phyloP scores from a whole-genome alignment of 106 monocot genomes.

The Phalaenopsis aphrodite region DNA sequence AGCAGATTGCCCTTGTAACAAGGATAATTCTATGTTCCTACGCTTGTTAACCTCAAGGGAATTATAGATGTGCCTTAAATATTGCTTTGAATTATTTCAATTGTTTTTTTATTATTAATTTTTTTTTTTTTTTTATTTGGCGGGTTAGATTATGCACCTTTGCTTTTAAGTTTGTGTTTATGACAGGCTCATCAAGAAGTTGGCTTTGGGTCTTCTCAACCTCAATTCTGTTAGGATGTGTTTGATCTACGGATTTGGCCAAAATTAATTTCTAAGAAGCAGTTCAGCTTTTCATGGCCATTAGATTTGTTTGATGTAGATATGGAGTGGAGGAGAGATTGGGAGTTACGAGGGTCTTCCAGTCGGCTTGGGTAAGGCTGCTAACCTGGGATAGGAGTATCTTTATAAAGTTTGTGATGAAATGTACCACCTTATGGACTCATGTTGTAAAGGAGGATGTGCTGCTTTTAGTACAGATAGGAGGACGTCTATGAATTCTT shows the following conservation, averaged over 20 bases:
- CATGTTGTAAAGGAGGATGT: neutral
- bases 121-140: no score
- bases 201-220: neutral
- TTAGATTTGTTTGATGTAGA: neutral
- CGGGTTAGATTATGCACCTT: neutral
- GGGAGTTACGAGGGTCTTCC: neutral
- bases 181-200: neutral
- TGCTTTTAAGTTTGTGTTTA: neutral
- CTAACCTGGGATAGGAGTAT: no score
- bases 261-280: neutral
- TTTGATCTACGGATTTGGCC: neutral
- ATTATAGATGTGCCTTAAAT: neutral
- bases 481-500: neutral
- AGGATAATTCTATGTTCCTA: neutral
- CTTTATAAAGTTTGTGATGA: neutral
- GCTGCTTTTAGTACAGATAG: neutral
- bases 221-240: neutral
- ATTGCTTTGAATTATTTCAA: neutral
- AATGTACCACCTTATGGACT: neutral
- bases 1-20: neutral
- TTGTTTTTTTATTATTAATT: neutral
- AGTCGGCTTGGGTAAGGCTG: no score
- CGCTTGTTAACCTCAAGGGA: neutral
- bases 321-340: neutral
- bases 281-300: neutral